Base-by-base conservation (phyloP, 2,329 filamentous ascomycete genomes). In the Alternaria incomplexa region DNA sequence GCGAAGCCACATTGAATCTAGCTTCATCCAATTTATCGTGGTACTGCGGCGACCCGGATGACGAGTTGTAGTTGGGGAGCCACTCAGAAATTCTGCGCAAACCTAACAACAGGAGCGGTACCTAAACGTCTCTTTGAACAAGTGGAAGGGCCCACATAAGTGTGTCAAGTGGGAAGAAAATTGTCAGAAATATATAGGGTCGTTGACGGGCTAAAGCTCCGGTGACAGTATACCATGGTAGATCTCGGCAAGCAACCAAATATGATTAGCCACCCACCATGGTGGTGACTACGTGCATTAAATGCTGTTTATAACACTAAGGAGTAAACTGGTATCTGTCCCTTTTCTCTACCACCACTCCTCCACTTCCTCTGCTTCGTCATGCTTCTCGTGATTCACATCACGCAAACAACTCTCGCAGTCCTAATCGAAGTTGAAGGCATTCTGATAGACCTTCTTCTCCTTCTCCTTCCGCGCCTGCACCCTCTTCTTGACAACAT, bases 381-480 rank as follows among this genome's bases (percentile, higher is more conserved):
- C 28, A 30, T 30, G 28, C 28, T 12, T 30, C 28, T 30, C 28
- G 28, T 30, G 28, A 12, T 11, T 10, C 9, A 30, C 12, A 11
- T 12, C 28, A 30, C 4, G 28, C 3, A 11, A 5, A 30, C 28
- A 30, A 30, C 28, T 30, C 28, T 30, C 28, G 11, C 28, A 44
- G 3, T 12, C 25, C 28, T 52, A 61, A 6, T 61, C 56, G 60
- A 80, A 79, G 65, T 79, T 74, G 78, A 98, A 98, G 82, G 96
- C 96, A 84, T 97, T 98, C 84, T 91, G 92, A 79, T 95, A 97
- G 6, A 90, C 91, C 72, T 92, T 93, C 87, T 94, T 96, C 85
- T 97, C 93, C 88, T 94, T 97, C 79, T 91, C 91, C 65, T 89
- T 86, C 65, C 91, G 87, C 61, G 90, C 91, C 11, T 88, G 86